Conservation (phyloP, 306 rosid species). For the Fragaria iinumae region DNA sequence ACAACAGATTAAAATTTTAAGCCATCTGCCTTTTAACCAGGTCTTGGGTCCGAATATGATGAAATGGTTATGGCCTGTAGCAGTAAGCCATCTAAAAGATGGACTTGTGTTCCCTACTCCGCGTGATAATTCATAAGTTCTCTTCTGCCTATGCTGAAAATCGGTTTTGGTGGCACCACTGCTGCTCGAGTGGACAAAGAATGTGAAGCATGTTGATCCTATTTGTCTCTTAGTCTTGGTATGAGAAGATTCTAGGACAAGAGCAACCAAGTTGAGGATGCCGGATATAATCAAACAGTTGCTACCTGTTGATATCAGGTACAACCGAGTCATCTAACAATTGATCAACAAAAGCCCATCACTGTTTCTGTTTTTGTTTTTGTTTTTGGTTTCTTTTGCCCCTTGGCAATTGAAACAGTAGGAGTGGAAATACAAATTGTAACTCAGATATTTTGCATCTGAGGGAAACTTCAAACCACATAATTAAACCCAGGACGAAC, state of each 20-base stretch:
- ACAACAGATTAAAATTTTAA: not conserved
- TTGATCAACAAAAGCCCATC: not conserved
- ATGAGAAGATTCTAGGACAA: not conserved
- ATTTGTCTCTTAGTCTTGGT: not conserved
- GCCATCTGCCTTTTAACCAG: conserved; percentile 41
- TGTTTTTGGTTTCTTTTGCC: not conserved
- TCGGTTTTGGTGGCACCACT: conserved; percentile 19
- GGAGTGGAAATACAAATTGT: conserved; percentile 12
- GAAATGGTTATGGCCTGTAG: conserved; percentile 77
- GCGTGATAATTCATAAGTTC: conserved; percentile 48
- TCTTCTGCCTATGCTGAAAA: conserved; percentile 13
- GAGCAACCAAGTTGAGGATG: not conserved
- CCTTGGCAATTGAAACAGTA: conserved; percentile 1
- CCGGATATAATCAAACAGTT: not conserved
- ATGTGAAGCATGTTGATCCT: not conserved
- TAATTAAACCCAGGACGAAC: conserved; percentile 1
- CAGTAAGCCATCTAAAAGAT: conserved; percentile 72
- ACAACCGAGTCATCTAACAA: not conserved
- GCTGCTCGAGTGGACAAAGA: not conserved
- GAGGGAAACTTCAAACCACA: conserved; percentile 8
- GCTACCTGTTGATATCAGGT: conserved; percentile 6
- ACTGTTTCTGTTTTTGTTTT: not conserved
- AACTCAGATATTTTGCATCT: not conserved
- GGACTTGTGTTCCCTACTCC: conserved; percentile 63
- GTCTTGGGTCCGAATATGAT: conserved; percentile 75